phyloP scores from a whole-genome alignment of 2,329 filamentous ascomycete species.

The Nannizziopsis arthrosporioides region DNA sequence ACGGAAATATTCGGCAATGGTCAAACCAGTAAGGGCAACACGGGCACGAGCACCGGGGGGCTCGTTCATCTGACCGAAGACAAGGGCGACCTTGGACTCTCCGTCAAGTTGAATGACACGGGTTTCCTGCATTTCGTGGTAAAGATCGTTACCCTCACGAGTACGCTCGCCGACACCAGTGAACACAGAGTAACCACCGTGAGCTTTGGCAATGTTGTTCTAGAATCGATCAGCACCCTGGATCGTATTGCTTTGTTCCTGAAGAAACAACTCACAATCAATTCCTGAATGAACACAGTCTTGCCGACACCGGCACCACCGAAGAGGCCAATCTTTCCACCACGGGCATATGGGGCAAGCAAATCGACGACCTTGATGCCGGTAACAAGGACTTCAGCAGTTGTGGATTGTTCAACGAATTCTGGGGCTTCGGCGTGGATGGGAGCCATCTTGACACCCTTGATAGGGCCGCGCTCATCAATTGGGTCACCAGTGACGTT shows the following conservation, averaged over 20 bases:
- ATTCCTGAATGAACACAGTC: conserved; percentile 99
- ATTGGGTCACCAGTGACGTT: conserved; percentile 99
- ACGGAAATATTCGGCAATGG: conserved; percentile 63
- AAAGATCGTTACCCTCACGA: conserved; percentile 99
- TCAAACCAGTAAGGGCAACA: conserved; percentile 88
- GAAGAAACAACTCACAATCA: conserved; percentile 56
- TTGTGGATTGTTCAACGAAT: conserved; percentile 92
- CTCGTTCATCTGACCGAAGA: conserved; percentile 99
- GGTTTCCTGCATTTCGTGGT: conserved; percentile 99
- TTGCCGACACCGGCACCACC: conserved; percentile 99
- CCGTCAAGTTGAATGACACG: conserved; percentile 98
- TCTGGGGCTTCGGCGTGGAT: conserved; percentile 90
- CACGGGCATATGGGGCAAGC: conserved; percentile 97
- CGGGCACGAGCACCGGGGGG: conserved; percentile 98
- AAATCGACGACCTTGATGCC: conserved; percentile 99
- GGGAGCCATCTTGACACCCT: conserved; percentile 71
- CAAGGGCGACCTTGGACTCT: conserved; percentile 97
- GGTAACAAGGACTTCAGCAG: conserved; percentile 91
- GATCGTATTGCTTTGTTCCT: not conserved
- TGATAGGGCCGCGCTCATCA: conserved; percentile 97
- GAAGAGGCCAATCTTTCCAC: conserved; percentile 99
- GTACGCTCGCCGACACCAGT: conserved; percentile 99
- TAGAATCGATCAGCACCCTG: conserved; percentile 24
- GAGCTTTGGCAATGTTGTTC: conserved; percentile 99
- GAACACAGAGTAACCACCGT: conserved; percentile 99